Evolutionary conservation across 23 red algal genomes (phyloP).

Genomic region (Gracilaria domingensis): DNA sequence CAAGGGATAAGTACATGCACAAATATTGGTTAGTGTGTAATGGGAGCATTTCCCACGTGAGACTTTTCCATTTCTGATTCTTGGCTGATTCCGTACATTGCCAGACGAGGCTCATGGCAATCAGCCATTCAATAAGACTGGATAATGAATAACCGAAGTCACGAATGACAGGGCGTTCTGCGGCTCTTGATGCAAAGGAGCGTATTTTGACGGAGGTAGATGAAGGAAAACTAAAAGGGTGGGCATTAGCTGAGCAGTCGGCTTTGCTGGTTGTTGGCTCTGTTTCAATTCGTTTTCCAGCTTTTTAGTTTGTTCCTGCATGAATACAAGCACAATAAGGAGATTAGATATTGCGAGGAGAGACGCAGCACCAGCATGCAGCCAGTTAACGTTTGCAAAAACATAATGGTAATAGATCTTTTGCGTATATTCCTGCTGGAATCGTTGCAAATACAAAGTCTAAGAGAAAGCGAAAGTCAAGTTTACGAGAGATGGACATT

Average conservation of each 20-base stretch:
- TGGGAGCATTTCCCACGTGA: conserved; percentile 85
- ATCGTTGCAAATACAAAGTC: conserved; percentile 95
- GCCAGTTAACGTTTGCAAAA: conserved; percentile 91
- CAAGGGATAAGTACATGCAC: conserved; percentile 79
- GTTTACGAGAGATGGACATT: conserved; percentile 60
- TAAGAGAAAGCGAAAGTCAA: conserved; percentile 89
- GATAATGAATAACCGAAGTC: conserved; percentile 87
- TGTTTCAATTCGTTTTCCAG: neutral
- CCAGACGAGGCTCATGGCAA: conserved; percentile 84
- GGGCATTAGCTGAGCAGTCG: neutral
- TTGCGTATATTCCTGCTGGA: conserved; percentile 86
- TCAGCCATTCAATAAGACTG: conserved; percentile 79
- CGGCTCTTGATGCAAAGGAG: conserved; percentile 60
- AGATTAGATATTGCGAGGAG: conserved; percentile 87
- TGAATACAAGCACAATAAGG: conserved; percentile 80
- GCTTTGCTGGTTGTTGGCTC: neutral
- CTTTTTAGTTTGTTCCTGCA: conserved; percentile 13
- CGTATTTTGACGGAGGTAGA: neutral
- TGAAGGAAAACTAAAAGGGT: neutral
- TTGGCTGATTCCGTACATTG: conserved; percentile 37
- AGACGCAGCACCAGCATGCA: conserved; percentile 90
- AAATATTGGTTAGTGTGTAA: conserved; percentile 80
- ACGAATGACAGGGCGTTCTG: conserved; percentile 77
- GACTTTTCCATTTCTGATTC: conserved; percentile 73
- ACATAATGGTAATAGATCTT: conserved; percentile 72